phyloP scores from a whole-genome alignment of 306 rosid genomes.

The Cucurbita maxima region DNA sequence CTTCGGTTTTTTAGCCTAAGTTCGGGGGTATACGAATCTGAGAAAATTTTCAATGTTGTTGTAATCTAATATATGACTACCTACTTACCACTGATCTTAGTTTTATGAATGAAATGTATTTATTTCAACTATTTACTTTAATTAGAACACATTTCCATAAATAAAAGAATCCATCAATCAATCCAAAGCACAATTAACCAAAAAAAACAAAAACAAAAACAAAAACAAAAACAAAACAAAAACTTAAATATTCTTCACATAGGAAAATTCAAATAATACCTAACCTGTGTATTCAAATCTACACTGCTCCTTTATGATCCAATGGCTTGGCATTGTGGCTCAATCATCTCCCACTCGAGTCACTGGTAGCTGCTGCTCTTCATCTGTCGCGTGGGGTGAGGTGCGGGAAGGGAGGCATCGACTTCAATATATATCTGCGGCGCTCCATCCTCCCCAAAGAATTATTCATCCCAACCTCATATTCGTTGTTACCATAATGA shows the following conservation, averaged over 20 bases:
- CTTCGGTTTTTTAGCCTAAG: background rate
- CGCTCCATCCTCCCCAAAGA: slow-evolving; percentile 36
- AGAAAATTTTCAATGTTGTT: slow-evolving; percentile 13
- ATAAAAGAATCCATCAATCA: background rate
- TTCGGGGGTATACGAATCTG: slow-evolving; percentile 8
- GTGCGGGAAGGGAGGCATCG: slow-evolving; percentile 48
- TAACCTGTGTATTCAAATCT: background rate
- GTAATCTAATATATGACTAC: slow-evolving; percentile 1
- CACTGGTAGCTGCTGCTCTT: background rate
- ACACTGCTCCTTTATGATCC: background rate
- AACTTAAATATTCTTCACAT: background rate
- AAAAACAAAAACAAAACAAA: too few relatives aligned
- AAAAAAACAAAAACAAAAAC: background rate
- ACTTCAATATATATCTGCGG: slow-evolving; percentile 32
- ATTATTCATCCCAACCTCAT: slow-evolving; percentile 24
- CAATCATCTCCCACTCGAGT: too few relatives aligned
- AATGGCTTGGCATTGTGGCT: background rate
- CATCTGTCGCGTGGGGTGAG: slow-evolving; percentile 38
- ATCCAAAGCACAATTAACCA: background rate
- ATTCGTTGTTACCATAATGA: slow-evolving; percentile 17
- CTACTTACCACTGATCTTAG: background rate
- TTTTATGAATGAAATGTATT: background rate
- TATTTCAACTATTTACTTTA: background rate
- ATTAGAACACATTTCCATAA: background rate
- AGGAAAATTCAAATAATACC: background rate